Conservation (phyloP, 2,329 filamentous ascomycete genomes). For the Teratosphaeriaceae sp. region DNA sequence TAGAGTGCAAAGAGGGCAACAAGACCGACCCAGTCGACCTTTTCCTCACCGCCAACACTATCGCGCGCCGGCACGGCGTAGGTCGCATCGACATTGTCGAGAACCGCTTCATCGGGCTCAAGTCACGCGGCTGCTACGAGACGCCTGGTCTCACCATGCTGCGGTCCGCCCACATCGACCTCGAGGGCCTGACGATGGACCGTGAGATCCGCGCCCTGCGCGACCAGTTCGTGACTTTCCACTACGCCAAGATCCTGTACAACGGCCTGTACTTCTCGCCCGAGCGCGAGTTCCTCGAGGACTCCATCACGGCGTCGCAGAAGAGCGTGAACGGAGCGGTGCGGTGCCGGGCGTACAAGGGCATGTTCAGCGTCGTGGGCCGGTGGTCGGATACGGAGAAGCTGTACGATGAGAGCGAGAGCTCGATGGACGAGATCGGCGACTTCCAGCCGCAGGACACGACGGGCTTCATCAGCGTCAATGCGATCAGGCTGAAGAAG, state of each 20-base stretch:
- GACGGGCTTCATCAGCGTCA: constrained; percentile 62
- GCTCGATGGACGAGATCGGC: constrained; percentile 63
- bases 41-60: constrained; percentile 64
- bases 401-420: constrained; percentile 60
- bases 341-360: constrained; percentile 60
- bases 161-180: constrained; percentile 52
- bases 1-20: constrained; percentile 47
- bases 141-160: constrained; percentile 53
- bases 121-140: constrained; percentile 77
- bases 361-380: constrained; percentile 54
- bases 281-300: constrained; percentile 65
- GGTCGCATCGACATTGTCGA: constrained; percentile 80
- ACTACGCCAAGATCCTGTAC: constrained; percentile 53
- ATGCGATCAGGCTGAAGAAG: constrained; percentile 53
- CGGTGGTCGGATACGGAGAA: constrained; percentile 59
- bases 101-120: constrained; percentile 73
- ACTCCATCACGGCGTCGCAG: constrained; percentile 54
- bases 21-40: constrained; percentile 63
- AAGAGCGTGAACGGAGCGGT: constrained; percentile 57
- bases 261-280: constrained; percentile 65
- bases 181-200: constrained; percentile 62
- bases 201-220: constrained; percentile 61
- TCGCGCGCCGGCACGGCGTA: constrained; percentile 66
- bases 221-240: constrained; percentile 63
- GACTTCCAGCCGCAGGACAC: constrained; percentile 61